These are phyloP conservation scores for Clonostachys rhizophaga DNA, from an alignment of 2,329 filamentous ascomycete species.

Conservation along the genomic window DNA sequence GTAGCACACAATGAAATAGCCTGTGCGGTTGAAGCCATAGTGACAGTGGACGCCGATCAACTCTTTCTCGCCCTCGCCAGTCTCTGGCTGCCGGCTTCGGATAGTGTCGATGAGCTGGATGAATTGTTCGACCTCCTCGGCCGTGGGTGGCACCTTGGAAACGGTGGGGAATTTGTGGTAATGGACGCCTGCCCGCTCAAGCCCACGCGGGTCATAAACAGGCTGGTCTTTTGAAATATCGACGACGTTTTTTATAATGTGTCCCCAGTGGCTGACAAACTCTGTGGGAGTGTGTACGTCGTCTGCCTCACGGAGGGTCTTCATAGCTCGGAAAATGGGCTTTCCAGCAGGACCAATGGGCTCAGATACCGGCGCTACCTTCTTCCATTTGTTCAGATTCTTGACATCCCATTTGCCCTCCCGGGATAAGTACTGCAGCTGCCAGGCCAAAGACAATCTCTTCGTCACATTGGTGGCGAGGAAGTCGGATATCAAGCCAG, in stretches of 20 bases:
- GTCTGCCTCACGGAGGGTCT: conserved; percentile 88
- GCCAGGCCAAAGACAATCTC: conserved; percentile 81
- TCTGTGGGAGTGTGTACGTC: conserved; percentile 70
- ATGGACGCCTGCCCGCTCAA: conserved; percentile 61
- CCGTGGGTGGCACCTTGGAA: conserved; percentile 77
- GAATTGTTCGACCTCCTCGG: conserved; percentile 47
- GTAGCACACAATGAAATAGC: conserved; percentile 86
- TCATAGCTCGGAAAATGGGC: conserved; percentile 80
- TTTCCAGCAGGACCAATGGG: conserved; percentile 54
- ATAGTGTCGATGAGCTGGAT: conserved; percentile 55
- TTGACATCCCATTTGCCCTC: conserved; percentile 98
- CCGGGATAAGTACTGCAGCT: conserved; percentile 80
- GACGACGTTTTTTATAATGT: conserved; percentile 68
- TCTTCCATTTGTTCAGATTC: conserved; percentile 88
- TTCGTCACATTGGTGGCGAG: conserved; percentile 69
- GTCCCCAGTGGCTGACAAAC: conserved; percentile 66
- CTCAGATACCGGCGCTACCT: conserved; percentile 70
- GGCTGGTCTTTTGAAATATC: conserved; percentile 91
- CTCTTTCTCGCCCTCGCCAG: conserved; percentile 31
- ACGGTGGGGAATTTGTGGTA: conserved; percentile 90
- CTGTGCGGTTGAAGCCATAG: conserved; percentile 92
- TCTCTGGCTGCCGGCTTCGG: conserved; percentile 42
- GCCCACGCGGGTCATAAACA: conserved; percentile 74
- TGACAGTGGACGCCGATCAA: conserved; percentile 85
- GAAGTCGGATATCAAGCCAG: conserved; percentile 80